These are phyloP conservation scores for Penicillium aurantiogriseum DNA, from an alignment of 2,329 filamentous ascomycete species.

Conservation along the genomic window DNA sequence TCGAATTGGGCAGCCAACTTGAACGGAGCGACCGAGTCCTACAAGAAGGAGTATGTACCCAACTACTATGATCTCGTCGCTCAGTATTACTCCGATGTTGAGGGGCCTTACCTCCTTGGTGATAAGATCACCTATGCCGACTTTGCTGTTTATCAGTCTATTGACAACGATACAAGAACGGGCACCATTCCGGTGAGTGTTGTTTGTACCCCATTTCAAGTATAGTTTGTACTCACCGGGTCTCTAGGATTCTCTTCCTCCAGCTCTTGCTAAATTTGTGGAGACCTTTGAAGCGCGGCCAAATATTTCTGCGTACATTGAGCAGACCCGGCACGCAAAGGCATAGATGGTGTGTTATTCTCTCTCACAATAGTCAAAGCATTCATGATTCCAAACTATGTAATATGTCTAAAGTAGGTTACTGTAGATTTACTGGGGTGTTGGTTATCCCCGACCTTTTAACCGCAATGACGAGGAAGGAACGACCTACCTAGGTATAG, in stretches of 20 bases:
- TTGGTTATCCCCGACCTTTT: too few species aligned
- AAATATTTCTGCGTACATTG: slow-evolving; percentile 13
- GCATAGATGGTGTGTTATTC: not conserved
- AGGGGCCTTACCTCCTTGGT: slow-evolving; percentile 41
- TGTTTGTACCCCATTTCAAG: not conserved
- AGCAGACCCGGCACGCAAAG: not conserved
- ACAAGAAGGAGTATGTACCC: not conserved
- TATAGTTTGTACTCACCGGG: not conserved
- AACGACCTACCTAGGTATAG: too few species aligned
- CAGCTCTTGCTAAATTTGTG: slow-evolving; percentile 12
- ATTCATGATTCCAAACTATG: not conserved
- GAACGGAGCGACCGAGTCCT: not conserved
- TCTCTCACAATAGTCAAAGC: not conserved
- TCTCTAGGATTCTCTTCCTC: slow-evolving; percentile 14
- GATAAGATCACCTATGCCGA: slow-evolving; percentile 40
- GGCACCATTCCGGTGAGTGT: slow-evolving; percentile 32
- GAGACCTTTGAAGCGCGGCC: slow-evolving; percentile 15
- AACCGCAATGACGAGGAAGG: too few species aligned
- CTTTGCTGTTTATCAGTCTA: slow-evolving; percentile 42
- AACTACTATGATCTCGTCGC: not conserved
- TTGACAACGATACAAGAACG: slow-evolving; percentile 40
- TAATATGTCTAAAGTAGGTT: not conserved
- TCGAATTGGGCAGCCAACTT: not conserved
- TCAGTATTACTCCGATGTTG: slow-evolving; percentile 10
- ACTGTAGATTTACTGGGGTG: not conserved